A percentile compares a stretch with the other conserved stretches of the same genome.
Conservation (phyloP, 345 rosid species). For the sweet orange (Citrus sinensis) region DNA sequence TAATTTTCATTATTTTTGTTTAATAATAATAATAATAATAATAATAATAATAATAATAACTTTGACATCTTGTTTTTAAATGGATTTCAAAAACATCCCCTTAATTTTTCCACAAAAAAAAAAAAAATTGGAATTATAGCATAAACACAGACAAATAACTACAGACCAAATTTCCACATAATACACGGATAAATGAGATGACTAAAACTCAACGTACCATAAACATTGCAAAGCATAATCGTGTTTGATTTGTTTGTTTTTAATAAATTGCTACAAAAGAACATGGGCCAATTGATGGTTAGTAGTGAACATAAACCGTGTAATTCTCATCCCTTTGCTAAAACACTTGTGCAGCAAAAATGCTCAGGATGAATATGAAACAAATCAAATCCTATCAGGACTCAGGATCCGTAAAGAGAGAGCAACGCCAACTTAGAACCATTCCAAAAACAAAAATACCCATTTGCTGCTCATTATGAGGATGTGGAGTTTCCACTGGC, state of each 20-base stretch:
- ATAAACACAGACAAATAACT: background rate
- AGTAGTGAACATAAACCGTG: background rate
- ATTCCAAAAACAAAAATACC: background rate
- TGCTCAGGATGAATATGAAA: constrained; percentile 17
- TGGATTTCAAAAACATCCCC: background rate
- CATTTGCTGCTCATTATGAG: constrained; percentile 20
- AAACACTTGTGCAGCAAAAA: constrained; percentile 23
- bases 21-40: too few species aligned
- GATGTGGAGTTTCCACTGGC: constrained; percentile 68
- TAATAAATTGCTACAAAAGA: constrained; percentile 8
- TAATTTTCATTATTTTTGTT: too few species aligned
- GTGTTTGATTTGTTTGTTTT: background rate
- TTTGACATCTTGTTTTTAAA: background rate
- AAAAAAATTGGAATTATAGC: background rate
- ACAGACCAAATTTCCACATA: background rate
- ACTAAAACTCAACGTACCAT: background rate
- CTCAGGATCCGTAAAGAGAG: background rate
- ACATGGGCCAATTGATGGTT: background rate
- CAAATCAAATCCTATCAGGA: constrained; percentile 20
- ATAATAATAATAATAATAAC: background rate
- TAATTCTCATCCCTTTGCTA: background rate
- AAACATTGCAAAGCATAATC: constrained; percentile 5
- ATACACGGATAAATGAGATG: background rate
- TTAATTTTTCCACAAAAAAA: background rate
- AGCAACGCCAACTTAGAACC: background rate